Conservation (phyloP, 257 asterid genomes). For the Solanum tarijense region DNA sequence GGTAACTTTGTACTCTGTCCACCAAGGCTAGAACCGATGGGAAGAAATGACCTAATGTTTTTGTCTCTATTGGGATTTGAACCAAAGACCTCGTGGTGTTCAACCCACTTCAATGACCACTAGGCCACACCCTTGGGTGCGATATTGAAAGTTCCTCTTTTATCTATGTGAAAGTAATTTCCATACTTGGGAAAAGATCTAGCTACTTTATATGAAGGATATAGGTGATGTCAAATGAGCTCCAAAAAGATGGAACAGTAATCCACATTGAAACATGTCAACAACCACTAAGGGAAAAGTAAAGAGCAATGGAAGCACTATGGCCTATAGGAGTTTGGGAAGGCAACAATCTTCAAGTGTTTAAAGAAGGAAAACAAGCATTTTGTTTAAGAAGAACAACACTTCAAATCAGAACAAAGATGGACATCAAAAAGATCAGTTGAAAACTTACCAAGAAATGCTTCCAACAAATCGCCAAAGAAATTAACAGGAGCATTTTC, state of each 20-base stretch:
- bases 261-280: neutral
- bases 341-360: neutral
- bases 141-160: neutral
- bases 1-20: neutral
- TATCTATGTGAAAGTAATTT: neutral
- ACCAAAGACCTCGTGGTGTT: neutral
- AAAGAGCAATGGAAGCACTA: neutral
- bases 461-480: conserved; percentile 44
- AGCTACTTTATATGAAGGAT: neutral
- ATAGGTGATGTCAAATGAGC: neutral
- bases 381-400: neutral
- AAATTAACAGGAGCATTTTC: conserved; percentile 35
- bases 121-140: neutral
- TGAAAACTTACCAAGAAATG: conserved; percentile 51
- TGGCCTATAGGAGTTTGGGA: neutral
- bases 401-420: neutral
- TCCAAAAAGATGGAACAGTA: neutral
- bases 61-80: neutral
- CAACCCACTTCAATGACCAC: neutral
- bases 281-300: neutral
- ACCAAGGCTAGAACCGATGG: neutral
- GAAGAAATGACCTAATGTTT: neutral
- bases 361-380: neutral
- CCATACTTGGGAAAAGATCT: neutral
- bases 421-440: neutral